Conservation (phyloP, 2,329 filamentous ascomycete genomes). For the Beauveria brongniartii region DNA sequence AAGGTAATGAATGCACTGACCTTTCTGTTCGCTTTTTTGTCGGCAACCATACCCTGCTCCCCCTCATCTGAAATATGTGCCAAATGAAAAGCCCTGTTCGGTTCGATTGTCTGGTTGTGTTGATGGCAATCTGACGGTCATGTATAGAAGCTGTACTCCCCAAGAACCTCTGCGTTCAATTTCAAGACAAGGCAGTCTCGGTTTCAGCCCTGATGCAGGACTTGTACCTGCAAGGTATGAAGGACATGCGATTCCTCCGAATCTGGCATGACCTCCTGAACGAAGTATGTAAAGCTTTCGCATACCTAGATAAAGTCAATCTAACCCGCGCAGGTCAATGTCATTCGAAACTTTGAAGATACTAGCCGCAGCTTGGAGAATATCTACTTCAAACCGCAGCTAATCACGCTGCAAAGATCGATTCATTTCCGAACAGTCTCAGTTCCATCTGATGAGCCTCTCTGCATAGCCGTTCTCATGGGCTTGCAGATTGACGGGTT, state of each 20-base stretch:
- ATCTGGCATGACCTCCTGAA: constrained; percentile 17
- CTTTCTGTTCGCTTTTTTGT: background rate
- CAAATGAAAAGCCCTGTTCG: no score
- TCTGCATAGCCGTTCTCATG: constrained; percentile 24
- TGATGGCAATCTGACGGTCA: no score
- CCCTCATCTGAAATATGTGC: no score
- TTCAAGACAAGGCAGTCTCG: constrained; percentile 21
- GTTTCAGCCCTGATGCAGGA: constrained; percentile 11
- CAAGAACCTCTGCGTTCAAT: constrained; percentile 24
- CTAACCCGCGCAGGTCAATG: constrained; percentile 13
- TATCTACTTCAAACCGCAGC: background rate
- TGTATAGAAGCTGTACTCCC: constrained; percentile 24
- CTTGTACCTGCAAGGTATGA: constrained; percentile 10
- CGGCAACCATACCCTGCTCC: background rate
- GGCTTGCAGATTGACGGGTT: constrained; percentile 16
- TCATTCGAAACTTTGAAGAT: constrained; percentile 12
- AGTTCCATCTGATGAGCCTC: constrained; percentile 21
- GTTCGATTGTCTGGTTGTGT: no score
- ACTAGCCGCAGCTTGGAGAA: background rate
- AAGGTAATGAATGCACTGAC: constrained; percentile 16
- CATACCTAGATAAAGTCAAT: fast-evolving
- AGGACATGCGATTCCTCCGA: constrained; percentile 14
- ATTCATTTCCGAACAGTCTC: constrained; percentile 22
- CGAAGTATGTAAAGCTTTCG: constrained; percentile 11
- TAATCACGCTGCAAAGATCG: constrained; percentile 17